A percentile compares a stretch with the other conserved stretches of the same genome.
phyloP scores from a whole-genome alignment of 2,329 filamentous ascomycete genomes.

The Dactylellina cionopaga region DNA sequence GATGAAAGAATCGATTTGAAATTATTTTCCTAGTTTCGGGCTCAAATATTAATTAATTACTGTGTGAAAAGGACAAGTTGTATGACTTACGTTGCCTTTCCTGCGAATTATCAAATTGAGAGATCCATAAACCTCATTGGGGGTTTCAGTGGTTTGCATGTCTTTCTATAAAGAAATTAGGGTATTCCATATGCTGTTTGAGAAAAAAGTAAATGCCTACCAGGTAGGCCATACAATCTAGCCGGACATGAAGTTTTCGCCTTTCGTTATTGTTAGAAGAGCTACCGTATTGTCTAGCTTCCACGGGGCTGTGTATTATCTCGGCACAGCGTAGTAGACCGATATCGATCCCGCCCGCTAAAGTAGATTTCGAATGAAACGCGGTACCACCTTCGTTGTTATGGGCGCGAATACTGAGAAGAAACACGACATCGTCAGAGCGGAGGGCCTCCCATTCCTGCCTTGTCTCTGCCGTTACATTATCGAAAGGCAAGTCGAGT shows the following conservation, averaged over 20 bases:
- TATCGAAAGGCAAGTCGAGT: conserved; percentile 82
- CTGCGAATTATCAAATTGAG: conserved; percentile 88
- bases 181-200: too few species aligned
- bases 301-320: conserved; percentile 84
- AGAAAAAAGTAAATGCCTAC: too few species aligned
- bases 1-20: conserved; percentile 94
- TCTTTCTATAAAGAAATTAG: conserved; percentile 65
- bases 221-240: conserved; percentile 82
- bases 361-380: conserved; percentile 60
- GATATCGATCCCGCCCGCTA: conserved; percentile 73
- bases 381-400: neutral
- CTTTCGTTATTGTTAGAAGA: conserved; percentile 72
- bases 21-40: conserved; percentile 78
- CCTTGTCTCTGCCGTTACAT: conserved; percentile 77
- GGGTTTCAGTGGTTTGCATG: conserved; percentile 71
- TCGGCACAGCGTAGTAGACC: conserved; percentile 81
- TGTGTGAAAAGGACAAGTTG: neutral
- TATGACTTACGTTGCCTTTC: conserved; percentile 68
- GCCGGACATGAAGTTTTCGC: conserved; percentile 78
- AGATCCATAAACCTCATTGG: conserved; percentile 82
- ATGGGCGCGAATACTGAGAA: conserved; percentile 75
- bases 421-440: conserved; percentile 87
- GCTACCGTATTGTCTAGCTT: conserved; percentile 76
- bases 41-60: neutral
- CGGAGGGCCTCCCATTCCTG: conserved; percentile 90